Evolutionary conservation across 306 rosid species (phyloP).

Genomic region (Lablab purpureus): DNA sequence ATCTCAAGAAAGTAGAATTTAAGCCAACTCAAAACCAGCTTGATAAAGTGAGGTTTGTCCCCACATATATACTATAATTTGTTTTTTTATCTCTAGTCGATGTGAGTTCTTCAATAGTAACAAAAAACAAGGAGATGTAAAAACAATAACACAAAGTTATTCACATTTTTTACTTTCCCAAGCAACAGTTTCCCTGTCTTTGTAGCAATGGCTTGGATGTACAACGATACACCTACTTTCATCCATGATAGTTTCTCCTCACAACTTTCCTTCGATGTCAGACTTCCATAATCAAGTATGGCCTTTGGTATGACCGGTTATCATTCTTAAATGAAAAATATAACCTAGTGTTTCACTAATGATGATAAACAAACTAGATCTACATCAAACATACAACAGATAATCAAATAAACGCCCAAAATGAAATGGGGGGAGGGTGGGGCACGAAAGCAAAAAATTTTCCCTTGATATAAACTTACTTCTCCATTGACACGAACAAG

Average conservation of each 20-base stretch:
- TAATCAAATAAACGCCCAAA: slow-evolving; percentile 14
- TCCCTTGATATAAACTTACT: slow-evolving; percentile 62
- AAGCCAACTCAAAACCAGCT: no score
- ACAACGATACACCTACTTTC: slow-evolving; percentile 36
- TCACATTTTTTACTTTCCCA: slow-evolving; percentile 25
- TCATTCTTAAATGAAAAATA: slow-evolving; percentile 10
- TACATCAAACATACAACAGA: slow-evolving; percentile 31
- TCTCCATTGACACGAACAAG: slow-evolving; percentile 94
- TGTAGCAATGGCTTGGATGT: slow-evolving; percentile 35
- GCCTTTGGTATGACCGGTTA: slow-evolving; percentile 20
- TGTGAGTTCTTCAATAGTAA: no score
- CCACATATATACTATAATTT: no score
- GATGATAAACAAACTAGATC: background rate
- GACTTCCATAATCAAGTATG: slow-evolving; percentile 17
- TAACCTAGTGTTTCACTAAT: background rate
- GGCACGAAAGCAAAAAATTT: background rate
- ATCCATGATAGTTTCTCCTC: background rate
- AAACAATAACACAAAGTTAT: slow-evolving; percentile 28
- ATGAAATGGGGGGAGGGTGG: background rate
- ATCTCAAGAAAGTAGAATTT: no score
- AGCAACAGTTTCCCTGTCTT: slow-evolving; percentile 30
- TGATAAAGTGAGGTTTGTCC: no score
- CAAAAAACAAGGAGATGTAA: slow-evolving; percentile 12
- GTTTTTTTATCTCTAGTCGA: no score
- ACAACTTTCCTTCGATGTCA: slow-evolving; percentile 22